Conservation (phyloP, 495 filamentous ascomycete genomes). For the Xylaria scruposa region DNA sequence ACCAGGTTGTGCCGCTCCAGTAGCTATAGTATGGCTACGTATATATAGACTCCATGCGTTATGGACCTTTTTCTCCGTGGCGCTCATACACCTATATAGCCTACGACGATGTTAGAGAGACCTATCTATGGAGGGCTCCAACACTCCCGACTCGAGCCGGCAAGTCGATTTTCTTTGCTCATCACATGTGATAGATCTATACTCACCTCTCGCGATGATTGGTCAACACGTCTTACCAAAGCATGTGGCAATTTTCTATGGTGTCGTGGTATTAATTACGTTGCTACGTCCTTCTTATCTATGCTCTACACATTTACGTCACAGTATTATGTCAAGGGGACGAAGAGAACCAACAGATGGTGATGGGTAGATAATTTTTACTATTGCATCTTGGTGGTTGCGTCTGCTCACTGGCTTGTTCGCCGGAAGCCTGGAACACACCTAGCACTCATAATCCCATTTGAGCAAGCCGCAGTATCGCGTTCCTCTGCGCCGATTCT, state of each 20-base stretch:
- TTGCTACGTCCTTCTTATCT: neutral
- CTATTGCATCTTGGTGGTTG: neutral
- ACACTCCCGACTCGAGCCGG: no score
- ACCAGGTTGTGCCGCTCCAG: neutral
- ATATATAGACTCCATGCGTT: neutral
- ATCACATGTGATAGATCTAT: neutral
- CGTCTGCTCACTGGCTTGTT: neutral
- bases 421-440: neutral
- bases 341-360: neutral
- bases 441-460: neutral
- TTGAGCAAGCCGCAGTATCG: neutral
- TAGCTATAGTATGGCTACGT: neutral
- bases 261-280: neutral
- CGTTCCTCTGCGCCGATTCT: constrained; percentile 1
- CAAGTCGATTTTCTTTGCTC: no score
- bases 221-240: neutral
- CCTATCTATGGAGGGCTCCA: neutral
- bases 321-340: neutral
- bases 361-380: neutral
- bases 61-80: neutral
- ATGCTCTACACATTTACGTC: neutral
- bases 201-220: neutral
- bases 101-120: neutral
- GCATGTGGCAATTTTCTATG: neutral
- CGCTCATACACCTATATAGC: neutral